Evolutionary conservation across 495 filamentous ascomycete species (phyloP), one percentile per base, ranked within the genome.

Genomic region (Collariella sp.): DNA sequence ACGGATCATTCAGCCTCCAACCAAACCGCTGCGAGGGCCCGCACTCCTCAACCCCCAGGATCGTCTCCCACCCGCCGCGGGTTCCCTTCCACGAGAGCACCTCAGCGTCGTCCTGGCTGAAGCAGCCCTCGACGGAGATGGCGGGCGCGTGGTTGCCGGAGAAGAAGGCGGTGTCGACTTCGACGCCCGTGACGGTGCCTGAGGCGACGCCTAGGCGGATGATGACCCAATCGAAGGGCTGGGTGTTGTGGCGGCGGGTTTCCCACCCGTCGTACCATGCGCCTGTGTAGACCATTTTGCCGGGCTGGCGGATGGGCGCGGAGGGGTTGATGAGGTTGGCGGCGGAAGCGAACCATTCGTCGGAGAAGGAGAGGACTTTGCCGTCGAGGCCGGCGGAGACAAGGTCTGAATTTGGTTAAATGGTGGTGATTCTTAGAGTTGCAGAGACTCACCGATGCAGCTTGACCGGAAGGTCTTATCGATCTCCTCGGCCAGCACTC

Each of bases 221-320:
- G 34, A 91, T 79, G 1, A 89, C 88, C 83, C 86, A 95, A 70
- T 96, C 91, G 58, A 84, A 88, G 3, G 81, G 78, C 23, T 81
- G 75, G 0, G 77, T 70, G 67, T 96, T 96, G 73, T 95, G 91
- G 44, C 91, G 76, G 15, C 90, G 79, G 2, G 89, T 95, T 68
- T 96, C 91, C 91, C 90, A 96, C 22, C 90, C 90, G 65, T 96
- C 90, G 67, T 90, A 95, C 91, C 91, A 96, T 20, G 88, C 87
- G 55, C 90, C 90, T 10, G 88, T 80, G 63, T 85, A 82, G 45
- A 89, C 83, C 76, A 91, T 94, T 68, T 89, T 82, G 52, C 88
- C 89, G 0, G 84, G 83, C 58, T 86, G 82, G 55, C 81, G 79
- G 62, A 95, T 80, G 5, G 91, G 87, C 3, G 85, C 72, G 0